phyloP scores from a whole-genome alignment of 1,139 yeast species.

The Diutina siamensis region DNA sequence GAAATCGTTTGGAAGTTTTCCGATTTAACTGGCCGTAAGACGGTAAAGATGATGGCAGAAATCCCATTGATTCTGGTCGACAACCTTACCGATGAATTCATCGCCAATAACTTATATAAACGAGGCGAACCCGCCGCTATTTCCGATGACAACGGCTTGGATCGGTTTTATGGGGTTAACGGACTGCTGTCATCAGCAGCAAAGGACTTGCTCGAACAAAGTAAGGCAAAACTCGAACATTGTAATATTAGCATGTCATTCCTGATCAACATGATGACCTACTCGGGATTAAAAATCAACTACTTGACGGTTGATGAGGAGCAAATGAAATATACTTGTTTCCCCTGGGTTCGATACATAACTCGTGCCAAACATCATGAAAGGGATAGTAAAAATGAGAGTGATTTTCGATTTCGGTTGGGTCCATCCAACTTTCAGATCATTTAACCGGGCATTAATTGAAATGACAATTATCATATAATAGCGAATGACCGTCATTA shows the following conservation, averaged over 20 bases:
- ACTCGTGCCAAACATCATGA: slow-evolving; percentile 16
- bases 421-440: background rate
- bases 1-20: slow-evolving; percentile 53
- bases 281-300: slow-evolving; percentile 30
- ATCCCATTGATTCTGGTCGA: slow-evolving; percentile 13
- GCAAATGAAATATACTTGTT: slow-evolving; percentile 31
- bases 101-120: background rate
- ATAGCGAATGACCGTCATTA: too few relatives aligned
- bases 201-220: slow-evolving; percentile 9
- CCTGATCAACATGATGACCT: slow-evolving; percentile 31
- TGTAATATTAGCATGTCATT: slow-evolving; percentile 23
- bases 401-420: background rate
- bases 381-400: background rate
- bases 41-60: slow-evolving; percentile 36
- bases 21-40: slow-evolving; percentile 38
- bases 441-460: too few relatives aligned
- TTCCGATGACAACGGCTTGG: slow-evolving; percentile 21
- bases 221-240: slow-evolving; percentile 9
- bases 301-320: slow-evolving; percentile 32
- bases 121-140: slow-evolving; percentile 8
- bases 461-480: too few relatives aligned
- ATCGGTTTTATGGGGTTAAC: slow-evolving; percentile 31
- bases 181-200: slow-evolving; percentile 23
- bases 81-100: background rate
- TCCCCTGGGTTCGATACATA: slow-evolving; percentile 37